Evolutionary conservation across 768 basidiomycete species (phyloP), one percentile per base, ranked within the genome.

Genomic region (Amylocystis lapponica): DNA sequence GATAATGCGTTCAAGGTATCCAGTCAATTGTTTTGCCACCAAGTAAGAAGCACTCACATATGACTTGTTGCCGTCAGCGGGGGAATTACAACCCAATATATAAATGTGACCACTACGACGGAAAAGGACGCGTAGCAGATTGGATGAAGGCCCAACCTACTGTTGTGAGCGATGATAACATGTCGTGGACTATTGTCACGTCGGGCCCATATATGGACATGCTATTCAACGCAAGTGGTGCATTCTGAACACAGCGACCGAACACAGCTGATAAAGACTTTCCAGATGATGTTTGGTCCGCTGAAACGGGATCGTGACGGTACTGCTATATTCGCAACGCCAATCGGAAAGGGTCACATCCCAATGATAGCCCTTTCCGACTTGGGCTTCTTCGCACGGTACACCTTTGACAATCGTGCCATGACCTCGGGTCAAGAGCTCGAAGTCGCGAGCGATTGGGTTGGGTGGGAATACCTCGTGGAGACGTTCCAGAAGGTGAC

Each of bases 141-240:
- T 70, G 59, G 41, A 53, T 71, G 46, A 53, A 60, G 30, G 51
- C 55, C 4, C 70, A 70, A 47, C 57, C 61, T n/a, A 64, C 66
- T 7, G 56, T 48, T 21, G 50, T 59, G 17, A 62, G 57, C 27
- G 61, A 65, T 22, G 46, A 50, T 17, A 55, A 47, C 17, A 53
- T 69, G 37, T 60, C 60, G n/a, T 70, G 68, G 68, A 63, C 60
- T n/a, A 52, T 62, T 19, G 51, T 70, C 45, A 66, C 66, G 2
- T 62, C 67, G 19, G 43, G 30, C 0, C 45, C 45, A 4, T 53
- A 53, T 42, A 53, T 53, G 48, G 51, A 53, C 23, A 50, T 50
- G 52, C 27, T 50, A 2, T 43, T 43, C 21, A 39, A 41, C 27
- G 51, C 43, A 13, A 30, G 48, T 40, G 2, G 17, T 19, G 21